Conservation (phyloP, 2,329 filamentous ascomycete genomes). For the Talaromyces sp. region DNA sequence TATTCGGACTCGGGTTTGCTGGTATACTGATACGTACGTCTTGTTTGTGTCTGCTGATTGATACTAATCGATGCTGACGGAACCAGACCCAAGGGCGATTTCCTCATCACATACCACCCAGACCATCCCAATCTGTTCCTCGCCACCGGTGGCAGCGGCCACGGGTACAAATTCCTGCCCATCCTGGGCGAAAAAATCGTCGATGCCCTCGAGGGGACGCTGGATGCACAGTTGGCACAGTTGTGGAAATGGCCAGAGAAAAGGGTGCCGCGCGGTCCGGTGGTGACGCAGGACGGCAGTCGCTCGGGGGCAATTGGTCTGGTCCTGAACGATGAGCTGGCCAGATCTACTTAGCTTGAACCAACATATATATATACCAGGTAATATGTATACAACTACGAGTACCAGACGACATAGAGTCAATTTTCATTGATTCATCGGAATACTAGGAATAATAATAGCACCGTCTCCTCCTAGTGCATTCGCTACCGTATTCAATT, state of each 20-base stretch:
- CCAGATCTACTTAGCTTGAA: slow-evolving; percentile 13
- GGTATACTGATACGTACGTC: slow-evolving; percentile 65
- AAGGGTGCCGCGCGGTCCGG: not conserved
- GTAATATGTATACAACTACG: too few relatives aligned
- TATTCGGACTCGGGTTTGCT: slow-evolving; percentile 59
- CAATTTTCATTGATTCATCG: slow-evolving; percentile 1
- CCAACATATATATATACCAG: not conserved
- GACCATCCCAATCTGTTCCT: slow-evolving; percentile 46
- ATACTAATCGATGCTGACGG: not conserved
- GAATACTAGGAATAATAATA: not conserved
- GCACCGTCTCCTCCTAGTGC: not conserved
- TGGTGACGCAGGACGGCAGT: slow-evolving; percentile 10
- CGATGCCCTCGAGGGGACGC: slow-evolving; percentile 38
- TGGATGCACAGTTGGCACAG: slow-evolving; percentile 35
- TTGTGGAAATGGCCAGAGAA: slow-evolving; percentile 39
- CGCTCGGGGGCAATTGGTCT: slow-evolving; percentile 14
- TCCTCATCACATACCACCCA: slow-evolving; percentile 65
- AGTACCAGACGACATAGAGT: not conserved
- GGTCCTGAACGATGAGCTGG: slow-evolving; percentile 34
- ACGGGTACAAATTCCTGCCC: slow-evolving; percentile 50
- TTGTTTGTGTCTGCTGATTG: not conserved
- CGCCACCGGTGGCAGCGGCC: slow-evolving; percentile 49
- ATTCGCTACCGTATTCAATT: not conserved
- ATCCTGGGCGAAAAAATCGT: slow-evolving; percentile 48
- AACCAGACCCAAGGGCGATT: slow-evolving; percentile 55